A percentile compares a stretch with the other conserved stretches of the same genome.
These are phyloP conservation scores for Cryptococcus sp. DNA, from an alignment of 1,284 basidiomycete species.

Conservation along the genomic window DNA sequence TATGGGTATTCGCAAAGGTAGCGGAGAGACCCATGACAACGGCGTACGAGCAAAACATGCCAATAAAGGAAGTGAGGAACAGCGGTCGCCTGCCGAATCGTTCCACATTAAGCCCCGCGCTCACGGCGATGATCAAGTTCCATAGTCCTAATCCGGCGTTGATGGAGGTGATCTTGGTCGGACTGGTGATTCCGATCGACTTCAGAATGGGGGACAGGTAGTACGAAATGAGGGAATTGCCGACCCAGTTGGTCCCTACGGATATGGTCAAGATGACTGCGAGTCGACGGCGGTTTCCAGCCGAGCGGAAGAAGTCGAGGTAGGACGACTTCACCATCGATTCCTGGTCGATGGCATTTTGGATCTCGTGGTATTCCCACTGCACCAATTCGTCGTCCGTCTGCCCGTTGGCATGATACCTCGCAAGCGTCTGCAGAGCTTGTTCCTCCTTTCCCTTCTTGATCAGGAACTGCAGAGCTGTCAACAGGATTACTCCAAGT, in stretches of 20 bases:
- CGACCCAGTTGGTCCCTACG: slow-evolving; percentile 31
- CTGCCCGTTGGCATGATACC: slow-evolving; percentile 62
- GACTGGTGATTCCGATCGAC: slow-evolving; percentile 63
- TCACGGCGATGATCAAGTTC: slow-evolving; percentile 36
- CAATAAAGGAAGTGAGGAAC: slow-evolving; percentile 59
- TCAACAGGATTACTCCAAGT: too few species aligned
- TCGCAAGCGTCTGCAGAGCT: slow-evolving; percentile 60
- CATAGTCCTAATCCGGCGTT: slow-evolving; percentile 63
- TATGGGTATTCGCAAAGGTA: slow-evolving; percentile 45
- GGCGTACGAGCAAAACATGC: slow-evolving; percentile 64
- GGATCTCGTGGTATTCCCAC: slow-evolving; percentile 52
- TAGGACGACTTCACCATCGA: slow-evolving; percentile 23
- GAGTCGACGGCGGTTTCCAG: slow-evolving; percentile 24
- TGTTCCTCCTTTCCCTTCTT: slow-evolving; percentile 59
- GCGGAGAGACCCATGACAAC: slow-evolving; percentile 68
- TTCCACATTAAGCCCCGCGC: slow-evolving; percentile 44
- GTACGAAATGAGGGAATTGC: slow-evolving; percentile 64
- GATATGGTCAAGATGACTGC: slow-evolving; percentile 34
- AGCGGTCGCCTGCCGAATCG: slow-evolving; percentile 39
- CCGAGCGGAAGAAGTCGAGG: slow-evolving; percentile 21
- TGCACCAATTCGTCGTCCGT: slow-evolving; percentile 48
- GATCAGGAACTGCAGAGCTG: slow-evolving; percentile 30
- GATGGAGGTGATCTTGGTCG: slow-evolving; percentile 61
- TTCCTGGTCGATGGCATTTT: slow-evolving; percentile 46
- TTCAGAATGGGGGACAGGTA: slow-evolving; percentile 72